These are phyloP conservation scores for Mucor plumbeus DNA, from an alignment of 371 early-diverging fungal species.

Conservation along the genomic window DNA sequence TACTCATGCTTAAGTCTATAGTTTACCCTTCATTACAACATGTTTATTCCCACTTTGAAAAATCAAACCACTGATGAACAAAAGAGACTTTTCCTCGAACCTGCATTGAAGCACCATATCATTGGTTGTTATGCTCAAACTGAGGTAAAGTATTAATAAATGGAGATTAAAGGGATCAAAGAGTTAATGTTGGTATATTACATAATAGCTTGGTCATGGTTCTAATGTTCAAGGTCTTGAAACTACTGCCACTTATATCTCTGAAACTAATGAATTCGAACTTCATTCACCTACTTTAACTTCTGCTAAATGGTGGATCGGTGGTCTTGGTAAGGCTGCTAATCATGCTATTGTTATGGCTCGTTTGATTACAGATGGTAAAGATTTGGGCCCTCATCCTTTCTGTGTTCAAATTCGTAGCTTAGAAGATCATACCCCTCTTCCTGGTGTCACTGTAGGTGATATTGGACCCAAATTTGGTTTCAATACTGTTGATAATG, in stretches of 20 bases:
- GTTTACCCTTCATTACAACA: constrained; percentile 61
- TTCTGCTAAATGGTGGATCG: constrained; percentile 91
- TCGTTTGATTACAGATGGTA: constrained; percentile 78
- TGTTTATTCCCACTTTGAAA: constrained; percentile 83
- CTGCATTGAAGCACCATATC: constrained; percentile 74
- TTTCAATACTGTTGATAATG: constrained; percentile 82
- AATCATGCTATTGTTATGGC: constrained; percentile 92
- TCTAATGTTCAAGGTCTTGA: constrained; percentile 88
- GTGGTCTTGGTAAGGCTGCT: constrained; percentile 69
- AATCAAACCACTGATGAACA: constrained; percentile 83
- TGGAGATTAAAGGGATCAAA: constrained; percentile 14
- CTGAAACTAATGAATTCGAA: constrained; percentile 83
- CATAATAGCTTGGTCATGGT: constrained; percentile 65
- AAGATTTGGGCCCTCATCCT: constrained; percentile 82
- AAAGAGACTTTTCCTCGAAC: constrained; percentile 72
- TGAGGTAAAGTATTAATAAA: constrained; percentile 46
- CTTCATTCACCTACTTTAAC: constrained; percentile 84
- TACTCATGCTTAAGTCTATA: constrained; percentile 10
- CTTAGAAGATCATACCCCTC: constrained; percentile 70
- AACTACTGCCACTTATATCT: constrained; percentile 86
- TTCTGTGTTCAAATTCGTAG: constrained; percentile 89
- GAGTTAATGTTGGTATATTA: neutral
- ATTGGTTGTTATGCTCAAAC: constrained; percentile 90
- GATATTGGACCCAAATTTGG: constrained; percentile 94
- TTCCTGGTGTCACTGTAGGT: constrained; percentile 84